Conservation (phyloP, 2,329 filamentous ascomycete species). For the Colletotrichum sp. region DNA sequence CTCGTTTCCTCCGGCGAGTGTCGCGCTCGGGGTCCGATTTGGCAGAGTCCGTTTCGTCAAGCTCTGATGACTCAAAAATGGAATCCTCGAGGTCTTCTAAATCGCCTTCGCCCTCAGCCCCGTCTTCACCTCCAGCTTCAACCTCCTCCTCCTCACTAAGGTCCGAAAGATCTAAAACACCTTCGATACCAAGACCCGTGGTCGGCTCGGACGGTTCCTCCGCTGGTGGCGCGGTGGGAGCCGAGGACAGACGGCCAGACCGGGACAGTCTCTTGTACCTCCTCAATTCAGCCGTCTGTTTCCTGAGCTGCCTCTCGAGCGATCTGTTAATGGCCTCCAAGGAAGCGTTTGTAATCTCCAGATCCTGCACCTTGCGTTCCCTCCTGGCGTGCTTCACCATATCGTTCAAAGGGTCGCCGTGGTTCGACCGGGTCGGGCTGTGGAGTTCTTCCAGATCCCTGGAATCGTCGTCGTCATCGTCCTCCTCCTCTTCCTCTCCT, state of each 20-base stretch:
- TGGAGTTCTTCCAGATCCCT: constrained; percentile 41
- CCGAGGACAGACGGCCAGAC: constrained; percentile 71
- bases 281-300: constrained; percentile 87
- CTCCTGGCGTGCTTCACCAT: constrained; percentile 86
- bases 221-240: constrained; percentile 48
- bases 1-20: constrained; percentile 66
- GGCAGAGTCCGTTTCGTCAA: constrained; percentile 46
- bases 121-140: not conserved
- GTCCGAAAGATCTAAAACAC: constrained; percentile 51
- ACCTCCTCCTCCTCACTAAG: constrained; percentile 53
- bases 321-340: constrained; percentile 94
- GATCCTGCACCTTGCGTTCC: constrained; percentile 92
- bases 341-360: constrained; percentile 96
- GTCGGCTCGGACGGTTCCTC: constrained; percentile 49
- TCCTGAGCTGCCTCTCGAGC: constrained; percentile 87
- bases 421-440: constrained; percentile 63
- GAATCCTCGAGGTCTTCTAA: constrained; percentile 52
- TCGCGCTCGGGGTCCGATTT: constrained; percentile 39
- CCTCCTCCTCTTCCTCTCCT: constrained; percentile 24
- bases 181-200: constrained; percentile 46
- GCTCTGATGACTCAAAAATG: constrained; percentile 33
- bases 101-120: constrained; percentile 34
- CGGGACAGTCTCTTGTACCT: constrained; percentile 86
- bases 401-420: constrained; percentile 70
- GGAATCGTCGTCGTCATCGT: constrained; percentile 20